These are phyloP conservation scores for Blastobotrys elegans DNA, from an alignment of 1,139 yeast species.

Conservation along the genomic window DNA sequence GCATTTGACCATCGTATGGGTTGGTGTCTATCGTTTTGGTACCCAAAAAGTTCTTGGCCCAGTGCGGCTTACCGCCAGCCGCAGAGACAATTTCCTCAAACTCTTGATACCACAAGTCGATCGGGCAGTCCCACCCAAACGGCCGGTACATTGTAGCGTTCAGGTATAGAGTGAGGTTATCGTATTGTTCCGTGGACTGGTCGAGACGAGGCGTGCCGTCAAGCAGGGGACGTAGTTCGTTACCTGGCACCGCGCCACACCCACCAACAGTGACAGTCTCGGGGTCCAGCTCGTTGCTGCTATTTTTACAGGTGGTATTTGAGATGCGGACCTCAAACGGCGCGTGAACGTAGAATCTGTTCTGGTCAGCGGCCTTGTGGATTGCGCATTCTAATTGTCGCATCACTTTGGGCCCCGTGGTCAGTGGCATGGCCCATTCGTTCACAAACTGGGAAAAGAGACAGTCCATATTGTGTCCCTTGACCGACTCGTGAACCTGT, in stretches of 20 bases:
- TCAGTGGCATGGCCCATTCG: constrained; percentile 93
- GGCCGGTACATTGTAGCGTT: constrained; percentile 98
- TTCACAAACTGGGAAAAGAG: constrained; percentile 89
- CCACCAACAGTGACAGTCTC: constrained; percentile 18
- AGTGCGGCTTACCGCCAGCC: constrained; percentile 92
- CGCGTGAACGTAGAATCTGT: constrained; percentile 80
- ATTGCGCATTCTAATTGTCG: constrained; percentile 59
- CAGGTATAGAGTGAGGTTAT: constrained; percentile 77
- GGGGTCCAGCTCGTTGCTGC: constrained; percentile 14
- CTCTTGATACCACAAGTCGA: constrained; percentile 74
- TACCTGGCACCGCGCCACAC: constrained; percentile 78
- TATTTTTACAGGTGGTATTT: constrained; percentile 57
- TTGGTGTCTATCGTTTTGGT: constrained; percentile 17
- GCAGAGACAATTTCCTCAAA: constrained; percentile 73
- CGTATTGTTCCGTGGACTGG: constrained; percentile 32
- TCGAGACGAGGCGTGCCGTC: constrained; percentile 73
- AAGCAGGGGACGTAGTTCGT: constrained; percentile 70
- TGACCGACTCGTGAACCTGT: constrained; percentile 69
- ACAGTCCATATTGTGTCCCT: constrained; percentile 93
- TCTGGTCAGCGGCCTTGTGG: constrained; percentile 51
- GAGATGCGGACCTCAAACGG: constrained; percentile 95
- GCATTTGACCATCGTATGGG: constrained; percentile 62
- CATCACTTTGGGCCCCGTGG: constrained; percentile 67
- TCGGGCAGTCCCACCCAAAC: constrained; percentile 66
- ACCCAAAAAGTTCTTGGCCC: constrained; percentile 98